phyloP scores from a whole-genome alignment of 805 yeast genomes.

The Candida nemodendra region DNA sequence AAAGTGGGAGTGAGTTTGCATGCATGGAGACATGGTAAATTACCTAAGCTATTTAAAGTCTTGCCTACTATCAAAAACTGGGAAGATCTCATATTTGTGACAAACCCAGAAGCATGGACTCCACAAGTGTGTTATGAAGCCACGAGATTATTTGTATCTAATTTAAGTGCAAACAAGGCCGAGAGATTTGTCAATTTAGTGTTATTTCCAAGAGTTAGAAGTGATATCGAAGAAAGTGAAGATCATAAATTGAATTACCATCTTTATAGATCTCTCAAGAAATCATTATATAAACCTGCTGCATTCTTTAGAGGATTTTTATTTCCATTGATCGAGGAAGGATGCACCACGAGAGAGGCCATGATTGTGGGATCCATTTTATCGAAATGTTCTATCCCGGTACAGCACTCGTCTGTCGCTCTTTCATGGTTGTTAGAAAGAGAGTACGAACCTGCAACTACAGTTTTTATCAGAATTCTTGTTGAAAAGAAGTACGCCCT shows the following conservation, averaged over 20 bases:
- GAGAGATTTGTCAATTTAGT: conserved; percentile 75
- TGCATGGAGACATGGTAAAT: conserved; percentile 91
- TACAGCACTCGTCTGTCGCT: conserved; percentile 94
- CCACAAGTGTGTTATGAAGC: conserved; percentile 95
- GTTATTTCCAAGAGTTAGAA: conserved; percentile 68
- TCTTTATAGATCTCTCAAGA: conserved; percentile 85
- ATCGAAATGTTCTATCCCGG: conserved; percentile 88
- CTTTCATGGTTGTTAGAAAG: conserved; percentile 76
- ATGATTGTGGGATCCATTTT: conserved; percentile 91
- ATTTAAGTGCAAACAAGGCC: conserved; percentile 82
- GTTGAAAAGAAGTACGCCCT: conserved; percentile 94
- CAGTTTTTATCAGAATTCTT: conserved; percentile 84
- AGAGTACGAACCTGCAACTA: conserved; percentile 85
- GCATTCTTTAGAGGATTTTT: conserved; percentile 97
- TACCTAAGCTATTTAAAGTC: conserved; percentile 95
- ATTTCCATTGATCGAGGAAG: conserved; percentile 85
- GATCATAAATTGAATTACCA: conserved; percentile 86
- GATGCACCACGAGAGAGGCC: conserved; percentile 91
- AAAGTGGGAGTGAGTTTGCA: conserved; percentile 85
- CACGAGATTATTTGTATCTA: conserved; percentile 89
- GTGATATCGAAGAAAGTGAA: conserved; percentile 67
- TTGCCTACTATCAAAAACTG: conserved; percentile 90
- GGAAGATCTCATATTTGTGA: conserved; percentile 92
- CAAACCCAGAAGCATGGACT: conserved; percentile 92
- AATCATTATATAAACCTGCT: conserved; percentile 92